Evolutionary conservation across 2,329 filamentous ascomycete species (phyloP).

Genomic region (Ceratocystis huliohia): DNA sequence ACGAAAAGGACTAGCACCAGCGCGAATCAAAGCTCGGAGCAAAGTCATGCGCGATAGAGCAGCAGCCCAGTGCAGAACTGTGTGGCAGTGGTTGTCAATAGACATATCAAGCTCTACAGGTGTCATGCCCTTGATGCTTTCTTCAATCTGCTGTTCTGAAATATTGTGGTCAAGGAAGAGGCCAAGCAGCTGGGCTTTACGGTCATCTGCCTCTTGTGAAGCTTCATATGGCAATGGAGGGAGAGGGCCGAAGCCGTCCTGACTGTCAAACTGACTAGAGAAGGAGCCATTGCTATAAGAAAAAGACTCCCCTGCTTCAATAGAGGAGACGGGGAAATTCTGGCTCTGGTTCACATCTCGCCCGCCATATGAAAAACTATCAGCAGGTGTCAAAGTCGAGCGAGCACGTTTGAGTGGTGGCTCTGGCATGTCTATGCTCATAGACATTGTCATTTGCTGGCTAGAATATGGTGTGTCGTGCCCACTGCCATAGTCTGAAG

Average conservation of each 20-base stretch:
- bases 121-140: slow-evolving; percentile 62
- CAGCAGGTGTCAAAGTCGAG: slow-evolving; percentile 40
- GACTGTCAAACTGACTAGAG: neutral
- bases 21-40: slow-evolving; percentile 65
- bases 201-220: slow-evolving; percentile 58
- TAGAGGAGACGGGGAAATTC: slow-evolving; percentile 57
- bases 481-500: slow-evolving; percentile 55
- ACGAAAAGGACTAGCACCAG: slow-evolving; percentile 75
- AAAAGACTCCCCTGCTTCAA: slow-evolving; percentile 70
- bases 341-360: slow-evolving; percentile 32
- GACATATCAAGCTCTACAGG: slow-evolving; percentile 80
- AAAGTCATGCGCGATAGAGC: slow-evolving; percentile 78
- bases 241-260: slow-evolving; percentile 46
- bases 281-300: slow-evolving; percentile 43
- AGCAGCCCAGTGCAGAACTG: slow-evolving; percentile 89
- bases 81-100: slow-evolving; percentile 79
- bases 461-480: slow-evolving; percentile 20
- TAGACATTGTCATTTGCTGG: slow-evolving; percentile 31
- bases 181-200: slow-evolving; percentile 68
- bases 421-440: slow-evolving; percentile 47
- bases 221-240: slow-evolving; percentile 50
- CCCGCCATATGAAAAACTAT: slow-evolving; percentile 43
- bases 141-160: slow-evolving; percentile 59
- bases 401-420: slow-evolving; percentile 71
- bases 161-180: slow-evolving; percentile 65